Conservation (phyloP, 371 early-diverging fungal species). For the Homolaphlyctis polyrhiza region DNA sequence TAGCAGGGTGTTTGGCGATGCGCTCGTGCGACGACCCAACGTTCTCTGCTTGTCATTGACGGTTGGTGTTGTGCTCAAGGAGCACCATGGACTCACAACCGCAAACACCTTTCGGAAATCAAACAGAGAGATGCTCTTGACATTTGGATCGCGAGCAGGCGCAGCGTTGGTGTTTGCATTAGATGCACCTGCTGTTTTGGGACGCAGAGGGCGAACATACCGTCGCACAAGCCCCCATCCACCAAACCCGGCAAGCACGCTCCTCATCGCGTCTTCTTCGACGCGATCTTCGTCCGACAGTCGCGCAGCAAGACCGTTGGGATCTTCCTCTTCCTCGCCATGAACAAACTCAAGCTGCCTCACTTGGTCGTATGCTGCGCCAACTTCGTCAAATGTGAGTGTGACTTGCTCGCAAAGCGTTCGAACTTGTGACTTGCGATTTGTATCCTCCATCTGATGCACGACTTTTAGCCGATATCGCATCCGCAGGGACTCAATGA, state of each 20-base stretch:
- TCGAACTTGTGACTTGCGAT: constrained; percentile 40
- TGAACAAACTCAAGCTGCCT: constrained; percentile 34
- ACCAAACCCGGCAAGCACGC: constrained; percentile 22
- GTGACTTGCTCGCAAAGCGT: constrained; percentile 44
- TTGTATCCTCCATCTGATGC: constrained; percentile 47
- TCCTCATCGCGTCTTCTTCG: constrained; percentile 34
- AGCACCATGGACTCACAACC: constrained; percentile 22
- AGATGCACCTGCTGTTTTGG: neutral
- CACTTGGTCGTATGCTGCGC: constrained; percentile 37
- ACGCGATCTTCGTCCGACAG: constrained; percentile 9
- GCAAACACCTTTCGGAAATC: constrained; percentile 28
- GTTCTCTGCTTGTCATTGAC: too few species aligned
- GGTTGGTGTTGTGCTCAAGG: too few species aligned
- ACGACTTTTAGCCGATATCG: constrained; percentile 38
- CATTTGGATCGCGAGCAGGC: neutral
- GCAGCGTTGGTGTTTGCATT: neutral
- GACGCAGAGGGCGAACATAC: neutral
- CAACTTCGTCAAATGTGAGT: constrained; percentile 39
- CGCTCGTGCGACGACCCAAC: too few species aligned
- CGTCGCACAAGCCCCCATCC: constrained; percentile 40
- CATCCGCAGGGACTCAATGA: constrained; percentile 35
- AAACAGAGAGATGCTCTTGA: constrained; percentile 17
- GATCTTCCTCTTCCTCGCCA: constrained; percentile 36
- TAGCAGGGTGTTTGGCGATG: too few species aligned
- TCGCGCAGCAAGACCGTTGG: constrained; percentile 15